A percentile compares a stretch with the other conserved stretches of the same genome.
These are phyloP conservation scores for Hymenoscyphus occultus DNA, from an alignment of 2,329 filamentous ascomycete genomes.

Conservation along the genomic window DNA sequence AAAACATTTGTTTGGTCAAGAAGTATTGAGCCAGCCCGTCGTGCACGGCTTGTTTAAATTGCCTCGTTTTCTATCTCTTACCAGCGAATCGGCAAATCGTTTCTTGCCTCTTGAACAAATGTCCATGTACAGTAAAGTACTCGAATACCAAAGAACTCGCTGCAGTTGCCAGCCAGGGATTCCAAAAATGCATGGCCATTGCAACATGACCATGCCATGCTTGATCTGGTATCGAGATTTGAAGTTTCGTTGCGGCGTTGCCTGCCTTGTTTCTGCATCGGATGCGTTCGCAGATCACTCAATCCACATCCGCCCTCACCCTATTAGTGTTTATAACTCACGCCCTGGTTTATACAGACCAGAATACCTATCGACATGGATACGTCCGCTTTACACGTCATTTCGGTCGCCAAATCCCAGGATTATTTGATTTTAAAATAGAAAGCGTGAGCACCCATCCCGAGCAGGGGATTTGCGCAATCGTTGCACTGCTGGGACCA, in stretches of 20 bases:
- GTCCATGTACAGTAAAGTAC: neutral
- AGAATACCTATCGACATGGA: neutral
- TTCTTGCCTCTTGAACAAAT: constrained; percentile 4
- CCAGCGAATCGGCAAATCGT: constrained; percentile 7
- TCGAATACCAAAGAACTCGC: neutral
- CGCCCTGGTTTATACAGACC: neutral
- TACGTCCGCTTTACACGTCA: constrained; percentile 3
- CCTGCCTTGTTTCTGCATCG: constrained; percentile 1
- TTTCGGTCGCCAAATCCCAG: neutral
- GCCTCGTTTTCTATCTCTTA: neutral
- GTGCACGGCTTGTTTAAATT: constrained; percentile 7
- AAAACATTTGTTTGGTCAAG: neutral
- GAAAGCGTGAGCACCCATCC: neutral
- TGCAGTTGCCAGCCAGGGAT: neutral
- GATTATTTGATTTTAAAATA: neutral
- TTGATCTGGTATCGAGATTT: constrained; percentile 3
- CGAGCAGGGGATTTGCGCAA: neutral
- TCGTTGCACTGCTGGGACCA: neutral
- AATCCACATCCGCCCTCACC: neutral
- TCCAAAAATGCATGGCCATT: neutral
- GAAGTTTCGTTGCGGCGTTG: neutral
- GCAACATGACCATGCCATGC: neutral
- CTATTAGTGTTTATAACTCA: neutral
- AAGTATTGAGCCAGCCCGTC: neutral
- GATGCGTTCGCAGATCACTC: constrained; percentile 3